phyloP scores from a whole-genome alignment of 2,329 filamentous ascomycete genomes.

The Byssoonygena ceratinophila region DNA sequence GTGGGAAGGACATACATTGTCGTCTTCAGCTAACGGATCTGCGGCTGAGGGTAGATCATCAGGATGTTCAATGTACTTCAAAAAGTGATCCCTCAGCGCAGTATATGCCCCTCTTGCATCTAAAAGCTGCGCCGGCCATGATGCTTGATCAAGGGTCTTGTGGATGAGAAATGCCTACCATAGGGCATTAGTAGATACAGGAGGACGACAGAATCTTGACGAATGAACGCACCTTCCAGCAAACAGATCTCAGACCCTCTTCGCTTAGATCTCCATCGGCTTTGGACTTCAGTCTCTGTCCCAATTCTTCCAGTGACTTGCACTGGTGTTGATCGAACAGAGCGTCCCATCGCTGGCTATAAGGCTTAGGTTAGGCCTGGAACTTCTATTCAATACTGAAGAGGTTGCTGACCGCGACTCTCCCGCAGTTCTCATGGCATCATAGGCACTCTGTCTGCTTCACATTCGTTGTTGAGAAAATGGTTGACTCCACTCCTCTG shows the following conservation, averaged over 20 bases:
- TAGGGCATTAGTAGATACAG: neutral
- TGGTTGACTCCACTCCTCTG: neutral
- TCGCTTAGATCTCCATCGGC: conserved; percentile 51
- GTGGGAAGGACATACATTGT: conserved; percentile 42
- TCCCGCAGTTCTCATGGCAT: conserved; percentile 45
- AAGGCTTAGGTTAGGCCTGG: conserved; percentile 6
- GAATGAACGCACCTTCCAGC: conserved; percentile 64
- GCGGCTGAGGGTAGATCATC: conserved; percentile 63
- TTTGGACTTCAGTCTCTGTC: conserved; percentile 52
- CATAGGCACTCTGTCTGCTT: conserved; percentile 12
- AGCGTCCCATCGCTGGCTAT: conserved; percentile 57
- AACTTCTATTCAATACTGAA: neutral
- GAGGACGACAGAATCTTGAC: conserved; percentile 10
- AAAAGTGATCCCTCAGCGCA: conserved; percentile 59
- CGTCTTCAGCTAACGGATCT: conserved; percentile 80
- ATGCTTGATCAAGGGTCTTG: conserved; percentile 50
- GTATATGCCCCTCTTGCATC: conserved; percentile 65
- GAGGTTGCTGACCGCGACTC: conserved; percentile 41
- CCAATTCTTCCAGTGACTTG: conserved; percentile 51
- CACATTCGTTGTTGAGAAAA: conserved; percentile 1
- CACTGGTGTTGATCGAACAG: conserved; percentile 43
- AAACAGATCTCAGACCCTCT: conserved; percentile 69
- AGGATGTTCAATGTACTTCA: conserved; percentile 74
- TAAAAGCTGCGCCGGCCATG: conserved; percentile 58
- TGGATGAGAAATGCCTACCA: conserved; percentile 68